phyloP scores from a whole-genome alignment of 2,329 filamentous ascomycete species.

The Sordariomycetes sp. region DNA sequence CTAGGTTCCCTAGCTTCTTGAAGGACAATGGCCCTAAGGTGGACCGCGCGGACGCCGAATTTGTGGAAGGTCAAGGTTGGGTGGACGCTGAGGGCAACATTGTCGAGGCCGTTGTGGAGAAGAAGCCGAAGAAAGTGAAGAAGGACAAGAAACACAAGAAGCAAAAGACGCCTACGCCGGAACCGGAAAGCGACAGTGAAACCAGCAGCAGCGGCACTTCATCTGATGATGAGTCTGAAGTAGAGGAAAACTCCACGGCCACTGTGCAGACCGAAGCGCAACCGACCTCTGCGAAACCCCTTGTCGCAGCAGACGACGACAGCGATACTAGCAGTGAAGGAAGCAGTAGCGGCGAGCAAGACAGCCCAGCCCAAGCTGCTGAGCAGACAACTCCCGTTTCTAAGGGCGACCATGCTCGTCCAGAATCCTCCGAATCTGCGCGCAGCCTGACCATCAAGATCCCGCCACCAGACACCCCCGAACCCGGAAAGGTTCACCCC shows the following conservation, averaged over 20 bases:
- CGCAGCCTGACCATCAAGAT: constrained; percentile 47
- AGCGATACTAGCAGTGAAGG: constrained; percentile 3
- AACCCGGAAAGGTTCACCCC: constrained; percentile 59
- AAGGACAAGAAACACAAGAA: constrained; percentile 9
- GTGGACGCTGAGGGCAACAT: constrained; percentile 71
- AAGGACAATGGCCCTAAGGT: constrained; percentile 38
- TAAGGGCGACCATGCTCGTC: constrained; percentile 24
- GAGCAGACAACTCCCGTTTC: constrained; percentile 11
- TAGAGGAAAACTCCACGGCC: constrained; percentile 9
- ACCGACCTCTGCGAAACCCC: not conserved
- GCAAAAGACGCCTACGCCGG: constrained; percentile 13
- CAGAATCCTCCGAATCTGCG: constrained; percentile 40
- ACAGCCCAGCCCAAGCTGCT: constrained; percentile 3
- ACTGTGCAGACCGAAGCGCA: not conserved
- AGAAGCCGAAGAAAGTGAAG: constrained; percentile 13
- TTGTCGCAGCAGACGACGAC: constrained; percentile 10
- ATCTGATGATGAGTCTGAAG: constrained; percentile 21
- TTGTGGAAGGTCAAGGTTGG: constrained; percentile 82
- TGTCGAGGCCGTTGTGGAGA: constrained; percentile 50
- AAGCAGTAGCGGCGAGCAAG: constrained; percentile 8
- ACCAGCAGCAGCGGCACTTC: constrained; percentile 28
- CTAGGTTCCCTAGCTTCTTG: constrained; percentile 74
- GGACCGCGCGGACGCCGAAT: constrained; percentile 36
- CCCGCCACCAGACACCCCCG: constrained; percentile 33
- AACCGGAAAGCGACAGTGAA: constrained; percentile 20